phyloP scores from a whole-genome alignment of 805 yeast species.

The Candida qinlingensis region DNA sequence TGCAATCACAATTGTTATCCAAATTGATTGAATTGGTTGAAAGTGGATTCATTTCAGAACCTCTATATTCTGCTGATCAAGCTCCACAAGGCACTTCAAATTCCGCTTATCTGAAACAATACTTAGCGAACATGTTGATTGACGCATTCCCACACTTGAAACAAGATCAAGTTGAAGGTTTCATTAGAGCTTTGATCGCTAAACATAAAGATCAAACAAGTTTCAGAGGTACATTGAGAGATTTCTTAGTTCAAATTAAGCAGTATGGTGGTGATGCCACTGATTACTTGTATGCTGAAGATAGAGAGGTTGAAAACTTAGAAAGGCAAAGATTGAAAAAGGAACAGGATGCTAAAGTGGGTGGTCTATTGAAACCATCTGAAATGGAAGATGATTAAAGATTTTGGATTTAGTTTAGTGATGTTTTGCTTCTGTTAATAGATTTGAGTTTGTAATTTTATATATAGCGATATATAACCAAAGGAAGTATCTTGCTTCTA shows the following conservation, averaged over 20 bases:
- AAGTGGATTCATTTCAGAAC: constrained; percentile 65
- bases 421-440: not conserved
- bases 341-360: constrained; percentile 79
- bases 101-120: constrained; percentile 70
- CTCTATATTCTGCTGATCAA: constrained; percentile 73
- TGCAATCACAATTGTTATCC: constrained; percentile 80
- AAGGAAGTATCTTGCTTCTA: not conserved
- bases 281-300: constrained; percentile 92
- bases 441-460: not conserved
- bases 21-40: constrained; percentile 80
- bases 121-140: constrained; percentile 71
- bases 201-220: constrained; percentile 68
- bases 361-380: constrained; percentile 91
- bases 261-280: constrained; percentile 95
- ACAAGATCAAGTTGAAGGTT: constrained; percentile 73
- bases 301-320: constrained; percentile 67
- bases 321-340: constrained; percentile 68
- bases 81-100: constrained; percentile 86
- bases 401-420: too few species aligned
- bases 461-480: not conserved
- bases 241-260: constrained; percentile 92
- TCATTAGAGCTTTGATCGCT: constrained; percentile 69
- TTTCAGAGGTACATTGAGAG: constrained; percentile 84
- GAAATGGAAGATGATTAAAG: constrained; percentile 74
- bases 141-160: constrained; percentile 92